Conservation (phyloP, 192 early-diverging fungal species). For the Oehlia diaphana region DNA sequence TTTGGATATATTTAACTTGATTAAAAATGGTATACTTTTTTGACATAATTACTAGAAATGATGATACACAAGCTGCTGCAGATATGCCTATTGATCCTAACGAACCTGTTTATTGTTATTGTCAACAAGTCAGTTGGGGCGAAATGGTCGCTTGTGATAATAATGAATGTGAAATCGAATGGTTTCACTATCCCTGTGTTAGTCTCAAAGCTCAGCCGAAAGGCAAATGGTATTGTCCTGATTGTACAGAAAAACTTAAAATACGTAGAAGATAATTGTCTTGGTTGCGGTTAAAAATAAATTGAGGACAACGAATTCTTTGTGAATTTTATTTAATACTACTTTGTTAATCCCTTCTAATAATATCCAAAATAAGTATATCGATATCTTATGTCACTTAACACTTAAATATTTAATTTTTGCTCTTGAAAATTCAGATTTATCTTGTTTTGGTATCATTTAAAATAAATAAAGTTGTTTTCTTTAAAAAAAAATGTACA, state of each 20-base stretch:
- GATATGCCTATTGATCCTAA: slow-evolving; percentile 92
- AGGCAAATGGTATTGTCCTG: slow-evolving; percentile 94
- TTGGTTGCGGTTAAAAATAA: too few species aligned
- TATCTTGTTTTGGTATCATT: too few species aligned
- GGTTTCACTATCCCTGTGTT: slow-evolving; percentile 97
- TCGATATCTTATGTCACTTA: too few species aligned
- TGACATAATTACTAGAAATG: slow-evolving; percentile 15
- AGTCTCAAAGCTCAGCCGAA: slow-evolving; percentile 84
- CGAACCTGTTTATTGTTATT: slow-evolving; percentile 96
- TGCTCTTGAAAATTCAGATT: too few species aligned
- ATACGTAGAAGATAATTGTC: slow-evolving; percentile 43
- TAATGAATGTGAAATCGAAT: slow-evolving; percentile 93
- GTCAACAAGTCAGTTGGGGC: slow-evolving; percentile 91
- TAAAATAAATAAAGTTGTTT: too few species aligned
- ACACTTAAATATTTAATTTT: too few species aligned
- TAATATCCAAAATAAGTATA: too few species aligned
- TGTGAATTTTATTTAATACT: too few species aligned
- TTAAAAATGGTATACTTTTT: background rate
- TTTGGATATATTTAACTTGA: background rate
- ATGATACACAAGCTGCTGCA: slow-evolving; percentile 32
- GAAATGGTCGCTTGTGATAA: slow-evolving; percentile 98
- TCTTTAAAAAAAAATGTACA: too few species aligned
- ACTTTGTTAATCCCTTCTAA: too few species aligned
- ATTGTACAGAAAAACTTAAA: slow-evolving; percentile 67
- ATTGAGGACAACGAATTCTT: too few species aligned